These are phyloP conservation scores for Cronartium quercuum DNA, from an alignment of 1,284 basidiomycete genomes.

Conservation along the genomic window DNA sequence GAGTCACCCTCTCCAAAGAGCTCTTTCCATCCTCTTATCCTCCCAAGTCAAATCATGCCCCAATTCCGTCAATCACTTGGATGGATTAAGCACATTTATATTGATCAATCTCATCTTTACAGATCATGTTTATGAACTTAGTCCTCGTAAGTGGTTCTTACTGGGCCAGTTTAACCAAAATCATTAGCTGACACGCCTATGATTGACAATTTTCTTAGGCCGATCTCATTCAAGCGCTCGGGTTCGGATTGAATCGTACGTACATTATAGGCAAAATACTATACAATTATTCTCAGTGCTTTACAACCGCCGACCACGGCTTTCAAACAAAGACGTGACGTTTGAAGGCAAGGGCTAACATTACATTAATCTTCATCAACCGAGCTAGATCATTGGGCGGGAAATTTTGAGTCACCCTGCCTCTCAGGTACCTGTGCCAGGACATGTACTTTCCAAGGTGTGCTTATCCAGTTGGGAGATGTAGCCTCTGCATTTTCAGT, in stretches of 20 bases:
- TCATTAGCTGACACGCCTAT: neutral
- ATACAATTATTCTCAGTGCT: neutral
- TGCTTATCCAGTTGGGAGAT: conserved; percentile 33
- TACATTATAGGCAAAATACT: no score
- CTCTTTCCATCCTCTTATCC: neutral
- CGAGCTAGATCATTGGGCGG: conserved; percentile 14
- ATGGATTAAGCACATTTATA: neutral
- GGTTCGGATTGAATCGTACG: conserved; percentile 37
- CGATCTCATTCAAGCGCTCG: conserved; percentile 37
- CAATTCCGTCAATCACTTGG: neutral
- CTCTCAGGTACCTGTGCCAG: neutral
- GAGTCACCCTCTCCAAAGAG: neutral
- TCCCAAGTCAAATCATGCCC: neutral
- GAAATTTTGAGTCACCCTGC: neutral
- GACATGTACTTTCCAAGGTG: conserved; percentile 30
- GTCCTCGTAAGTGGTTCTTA: conserved; percentile 11
- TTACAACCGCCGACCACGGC: neutral
- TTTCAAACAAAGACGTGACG: neutral
- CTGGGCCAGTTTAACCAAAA: neutral
- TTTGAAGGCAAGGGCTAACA: neutral
- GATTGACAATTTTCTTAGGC: neutral
- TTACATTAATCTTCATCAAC: neutral
- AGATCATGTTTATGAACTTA: conserved; percentile 38
- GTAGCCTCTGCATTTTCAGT: conserved; percentile 30
- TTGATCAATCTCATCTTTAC: neutral